These are phyloP conservation scores for Baffinella frigidus DNA, from an alignment of 208 protist species.

Conservation along the genomic window DNA sequence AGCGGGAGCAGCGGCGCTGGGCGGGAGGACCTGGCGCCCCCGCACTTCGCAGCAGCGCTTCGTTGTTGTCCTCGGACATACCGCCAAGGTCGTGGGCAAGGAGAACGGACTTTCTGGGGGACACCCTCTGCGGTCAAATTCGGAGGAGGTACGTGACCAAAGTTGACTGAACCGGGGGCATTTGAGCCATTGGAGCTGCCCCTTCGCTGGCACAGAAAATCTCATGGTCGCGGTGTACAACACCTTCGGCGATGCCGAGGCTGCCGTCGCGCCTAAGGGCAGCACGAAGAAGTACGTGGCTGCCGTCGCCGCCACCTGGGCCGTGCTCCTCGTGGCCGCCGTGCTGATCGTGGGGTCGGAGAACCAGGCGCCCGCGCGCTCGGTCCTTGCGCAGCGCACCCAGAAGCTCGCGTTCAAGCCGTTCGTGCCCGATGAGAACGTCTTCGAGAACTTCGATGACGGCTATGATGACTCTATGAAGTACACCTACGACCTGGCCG, in stretches of 20 bases:
- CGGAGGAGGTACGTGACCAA: too few species aligned
- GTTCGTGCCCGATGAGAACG: constrained; percentile 1
- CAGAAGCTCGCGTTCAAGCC: constrained; percentile 42
- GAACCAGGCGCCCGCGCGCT: background rate
- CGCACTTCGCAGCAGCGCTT: too few species aligned
- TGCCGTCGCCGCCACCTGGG: background rate
- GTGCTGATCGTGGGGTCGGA: background rate
- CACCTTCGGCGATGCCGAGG: constrained; percentile 18
- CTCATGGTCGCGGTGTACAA: constrained; percentile 45
- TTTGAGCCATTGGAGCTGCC: too few species aligned
- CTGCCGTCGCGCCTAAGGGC: background rate
- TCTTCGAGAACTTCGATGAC: background rate
- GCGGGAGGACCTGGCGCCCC: too few species aligned
- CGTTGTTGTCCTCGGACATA: too few species aligned
- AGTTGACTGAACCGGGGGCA: too few species aligned
- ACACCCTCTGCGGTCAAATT: too few species aligned
- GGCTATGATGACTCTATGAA: background rate
- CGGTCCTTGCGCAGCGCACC: background rate
- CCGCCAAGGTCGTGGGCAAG: too few species aligned
- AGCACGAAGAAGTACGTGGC: background rate
- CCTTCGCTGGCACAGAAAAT: too few species aligned
- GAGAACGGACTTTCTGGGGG: too few species aligned
- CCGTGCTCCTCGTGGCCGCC: constrained; percentile 10
- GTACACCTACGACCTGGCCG: constrained; percentile 3
- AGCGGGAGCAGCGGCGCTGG: too few species aligned